phyloP scores from a whole-genome alignment of 495 filamentous ascomycete genomes.

The Penicillium malachiteum region DNA sequence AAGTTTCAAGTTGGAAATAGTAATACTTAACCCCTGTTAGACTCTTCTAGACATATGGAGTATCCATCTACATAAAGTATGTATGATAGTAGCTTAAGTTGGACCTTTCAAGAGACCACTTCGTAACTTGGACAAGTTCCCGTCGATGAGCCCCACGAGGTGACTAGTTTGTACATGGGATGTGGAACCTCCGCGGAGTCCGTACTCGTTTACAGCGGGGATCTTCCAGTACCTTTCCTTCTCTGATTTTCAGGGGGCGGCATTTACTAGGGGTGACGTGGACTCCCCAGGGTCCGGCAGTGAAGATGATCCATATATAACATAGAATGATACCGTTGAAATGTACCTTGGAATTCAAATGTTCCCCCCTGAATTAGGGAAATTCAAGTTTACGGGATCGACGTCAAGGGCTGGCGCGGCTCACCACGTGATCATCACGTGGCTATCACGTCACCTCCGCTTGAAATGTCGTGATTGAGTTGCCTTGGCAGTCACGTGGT shows the following conservation, averaged over 20 bases:
- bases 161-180: neutral
- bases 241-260: slow-evolving; percentile 29
- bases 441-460: slow-evolving; percentile 29
- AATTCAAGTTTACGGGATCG: too few relatives aligned
- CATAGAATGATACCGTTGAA: neutral
- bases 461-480: slow-evolving; percentile 22
- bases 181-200: neutral
- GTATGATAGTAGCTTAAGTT: too few relatives aligned
- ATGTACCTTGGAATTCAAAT: too few relatives aligned
- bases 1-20: too few relatives aligned
- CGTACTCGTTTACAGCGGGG: slow-evolving; percentile 26
- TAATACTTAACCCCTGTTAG: too few relatives aligned
- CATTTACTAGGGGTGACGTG: slow-evolving; percentile 11
- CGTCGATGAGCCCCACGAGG: neutral
- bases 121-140: too few relatives aligned
- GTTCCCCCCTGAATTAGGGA: neutral
- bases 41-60: too few relatives aligned
- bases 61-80: too few relatives aligned
- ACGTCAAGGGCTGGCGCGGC: neutral
- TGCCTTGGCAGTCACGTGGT: neutral
- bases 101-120: too few relatives aligned
- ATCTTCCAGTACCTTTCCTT: slow-evolving; percentile 2
- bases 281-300: neutral
- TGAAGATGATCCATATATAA: neutral
- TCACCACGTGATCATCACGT: slow-evolving; percentile 18